Conservation (phyloP, 352 stramenopile species). For the Globisporangium paroecandrum region DNA sequence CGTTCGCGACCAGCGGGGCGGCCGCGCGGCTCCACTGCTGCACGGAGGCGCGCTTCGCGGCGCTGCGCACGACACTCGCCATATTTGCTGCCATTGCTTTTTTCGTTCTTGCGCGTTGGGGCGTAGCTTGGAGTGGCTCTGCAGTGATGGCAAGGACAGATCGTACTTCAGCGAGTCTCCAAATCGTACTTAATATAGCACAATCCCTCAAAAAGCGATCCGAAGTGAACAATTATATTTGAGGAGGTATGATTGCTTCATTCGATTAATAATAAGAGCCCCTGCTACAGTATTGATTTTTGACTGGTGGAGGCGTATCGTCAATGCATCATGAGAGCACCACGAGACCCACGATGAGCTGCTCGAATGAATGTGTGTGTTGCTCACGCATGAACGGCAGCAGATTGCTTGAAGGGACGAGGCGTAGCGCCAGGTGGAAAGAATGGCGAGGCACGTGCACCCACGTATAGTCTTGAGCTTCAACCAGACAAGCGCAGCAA, state of each 20-base stretch:
- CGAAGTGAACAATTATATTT: not conserved
- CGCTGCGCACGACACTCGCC: constrained; percentile 26
- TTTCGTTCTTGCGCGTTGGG: constrained; percentile 7
- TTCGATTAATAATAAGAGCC: not conserved
- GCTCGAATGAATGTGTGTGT: not conserved
- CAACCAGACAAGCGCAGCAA: not conserved
- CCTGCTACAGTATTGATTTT: not conserved
- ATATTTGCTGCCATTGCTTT: constrained; percentile 17
- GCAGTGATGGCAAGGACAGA: not conserved
- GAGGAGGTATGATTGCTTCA: not conserved
- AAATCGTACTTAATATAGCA: not conserved
- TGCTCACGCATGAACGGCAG: no score
- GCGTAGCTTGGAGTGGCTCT: constrained; percentile 6
- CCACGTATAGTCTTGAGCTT: not conserved
- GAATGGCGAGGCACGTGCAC: not conserved
- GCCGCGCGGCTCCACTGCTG: constrained; percentile 26
- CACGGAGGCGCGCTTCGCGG: constrained; percentile 29
- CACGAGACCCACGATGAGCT: not conserved
- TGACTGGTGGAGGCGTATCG: not conserved
- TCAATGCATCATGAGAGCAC: not conserved
- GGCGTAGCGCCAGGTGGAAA: not conserved
- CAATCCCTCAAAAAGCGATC: not conserved
- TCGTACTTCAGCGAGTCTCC: constrained; percentile 11
- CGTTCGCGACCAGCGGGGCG: not conserved
- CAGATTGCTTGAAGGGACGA: no score